Evolutionary conservation across 2,329 filamentous ascomycete species (phyloP), one percentile per base, ranked within the genome.

Genomic region (Daldinia sp.): DNA sequence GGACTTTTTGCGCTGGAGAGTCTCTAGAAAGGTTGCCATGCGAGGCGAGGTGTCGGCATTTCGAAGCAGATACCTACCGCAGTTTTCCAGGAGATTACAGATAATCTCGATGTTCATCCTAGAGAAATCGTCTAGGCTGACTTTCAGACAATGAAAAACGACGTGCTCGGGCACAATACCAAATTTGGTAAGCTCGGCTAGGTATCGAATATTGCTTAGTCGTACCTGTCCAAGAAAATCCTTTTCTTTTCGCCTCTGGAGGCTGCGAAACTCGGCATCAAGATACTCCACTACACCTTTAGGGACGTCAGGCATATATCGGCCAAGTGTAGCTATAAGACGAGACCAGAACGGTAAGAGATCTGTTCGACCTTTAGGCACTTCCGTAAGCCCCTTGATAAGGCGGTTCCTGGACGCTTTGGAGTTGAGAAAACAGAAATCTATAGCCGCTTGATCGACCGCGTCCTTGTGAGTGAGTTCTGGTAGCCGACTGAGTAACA

Each of bases 81-180:
- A 99, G 68, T 98, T 98, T 76, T 99, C 95, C 19, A 99, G 84
- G 25, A 99, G 83, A 73, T 96, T 96, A 73, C 94, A 96, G 67
- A 99, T 94, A 71, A 99, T 97, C 77, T 99, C 96, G 67, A 99
- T 97, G 73, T 99, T 99, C 91, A 97, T 97, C 64, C 94, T 87
- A 2, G 95, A 97, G 74, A 99, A 99, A 73, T 99, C 95, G 72
- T 99, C 95, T 25, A 99, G 81, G 70, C 94, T 96, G 76, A 99
- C 94, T 77, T 97, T 99, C 71, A 99, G 87, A 75, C 95, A 99
- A 74, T 99, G 95, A 74, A 99, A 99, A 55, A 99, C 96, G 67
- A 99, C 94, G 77, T 99, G 95, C 77, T 99, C 95, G 0, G 96
- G 95, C 7, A 99, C 95, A 29, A 97, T 93, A 29, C 95, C 94